These are phyloP conservation scores for Boletus eberwhitei DNA, from an alignment of 768 basidiomycete genomes.

Conservation along the genomic window DNA sequence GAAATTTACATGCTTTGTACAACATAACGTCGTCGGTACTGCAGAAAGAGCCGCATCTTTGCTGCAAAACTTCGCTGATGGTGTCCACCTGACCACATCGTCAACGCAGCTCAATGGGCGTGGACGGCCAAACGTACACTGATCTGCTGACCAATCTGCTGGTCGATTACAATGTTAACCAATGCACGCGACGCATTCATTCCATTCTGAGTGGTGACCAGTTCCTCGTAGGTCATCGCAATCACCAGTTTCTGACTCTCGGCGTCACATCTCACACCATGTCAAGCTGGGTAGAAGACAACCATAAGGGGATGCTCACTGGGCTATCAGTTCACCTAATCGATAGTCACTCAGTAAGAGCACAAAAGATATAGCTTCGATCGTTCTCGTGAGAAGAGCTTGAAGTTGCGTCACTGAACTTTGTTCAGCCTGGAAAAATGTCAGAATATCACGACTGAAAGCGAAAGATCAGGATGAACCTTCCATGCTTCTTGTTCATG, in stretches of 20 bases:
- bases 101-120: conserved; percentile 1
- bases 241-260: conserved; percentile 68
- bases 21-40: conserved; percentile 97
- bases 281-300: conserved; percentile 4
- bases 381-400: conserved; percentile 73
- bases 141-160: conserved; percentile 96
- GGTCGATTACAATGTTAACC: conserved; percentile 95
- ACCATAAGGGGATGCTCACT: conserved; percentile 46
- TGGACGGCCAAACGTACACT: conserved; percentile 53
- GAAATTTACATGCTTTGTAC: conserved; percentile 67
- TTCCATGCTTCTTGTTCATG: conserved; percentile 89
- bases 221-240: conserved; percentile 76
- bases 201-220: conserved; percentile 83
- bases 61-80: conserved; percentile 91
- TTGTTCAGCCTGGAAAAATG: conserved; percentile 64
- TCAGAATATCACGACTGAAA: conserved; percentile 6
- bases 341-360: conserved; percentile 90
- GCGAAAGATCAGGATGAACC: conserved; percentile 38
- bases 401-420: conserved; percentile 76
- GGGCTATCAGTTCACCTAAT: conserved; percentile 76
- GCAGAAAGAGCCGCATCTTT: conserved; percentile 95
- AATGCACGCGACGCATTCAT: conserved; percentile 84
- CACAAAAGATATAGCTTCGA: conserved; percentile 93
- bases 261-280: conserved; percentile 57
- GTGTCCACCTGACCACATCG: conserved; percentile 74